Evolutionary conservation across 331 rosid species (phyloP).

Genomic region (Acacia concinna): DNA sequence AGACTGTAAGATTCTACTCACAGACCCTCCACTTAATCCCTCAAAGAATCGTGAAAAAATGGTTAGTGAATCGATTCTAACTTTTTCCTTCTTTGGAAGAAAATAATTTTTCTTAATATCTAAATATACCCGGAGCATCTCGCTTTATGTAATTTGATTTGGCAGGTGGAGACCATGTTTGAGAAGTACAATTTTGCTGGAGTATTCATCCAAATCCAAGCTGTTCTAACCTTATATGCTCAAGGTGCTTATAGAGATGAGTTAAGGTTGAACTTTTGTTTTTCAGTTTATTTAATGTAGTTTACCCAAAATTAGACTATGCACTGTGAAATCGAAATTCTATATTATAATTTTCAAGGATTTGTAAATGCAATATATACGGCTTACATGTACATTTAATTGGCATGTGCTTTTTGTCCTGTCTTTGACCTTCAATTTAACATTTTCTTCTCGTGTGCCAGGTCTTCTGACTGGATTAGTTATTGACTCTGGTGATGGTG

Average conservation of each 20-base stretch:
- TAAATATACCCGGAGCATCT: conserved; percentile 11
- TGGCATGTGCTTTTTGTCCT: conserved; percentile 1
- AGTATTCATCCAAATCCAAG: conserved; percentile 93
- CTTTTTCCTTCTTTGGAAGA: neutral
- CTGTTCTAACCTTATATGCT: conserved; percentile 95
- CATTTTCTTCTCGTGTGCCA: conserved; percentile 42
- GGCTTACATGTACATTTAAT: neutral
- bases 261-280: conserved; percentile 67
- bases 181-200: conserved; percentile 97
- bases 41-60: conserved; percentile 92
- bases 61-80: conserved; percentile 43
- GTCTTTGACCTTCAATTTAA: conserved; percentile 31
- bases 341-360: conserved; percentile 20
- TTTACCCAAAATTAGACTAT: conserved; percentile 12
- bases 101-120: neutral
- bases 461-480: conserved; percentile 98
- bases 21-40: conserved; percentile 98
- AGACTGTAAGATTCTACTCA: conserved; percentile 88
- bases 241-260: conserved; percentile 98
- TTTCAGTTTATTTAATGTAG: conserved; percentile 34
- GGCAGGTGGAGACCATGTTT: conserved; percentile 93
- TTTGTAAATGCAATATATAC: neutral
- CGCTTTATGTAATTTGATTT: conserved; percentile 31
- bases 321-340: neutral
- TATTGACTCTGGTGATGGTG: conserved; percentile 98